phyloP scores from a whole-genome alignment of 2,329 filamentous ascomycete species.

The Rutstroemia sp. region DNA sequence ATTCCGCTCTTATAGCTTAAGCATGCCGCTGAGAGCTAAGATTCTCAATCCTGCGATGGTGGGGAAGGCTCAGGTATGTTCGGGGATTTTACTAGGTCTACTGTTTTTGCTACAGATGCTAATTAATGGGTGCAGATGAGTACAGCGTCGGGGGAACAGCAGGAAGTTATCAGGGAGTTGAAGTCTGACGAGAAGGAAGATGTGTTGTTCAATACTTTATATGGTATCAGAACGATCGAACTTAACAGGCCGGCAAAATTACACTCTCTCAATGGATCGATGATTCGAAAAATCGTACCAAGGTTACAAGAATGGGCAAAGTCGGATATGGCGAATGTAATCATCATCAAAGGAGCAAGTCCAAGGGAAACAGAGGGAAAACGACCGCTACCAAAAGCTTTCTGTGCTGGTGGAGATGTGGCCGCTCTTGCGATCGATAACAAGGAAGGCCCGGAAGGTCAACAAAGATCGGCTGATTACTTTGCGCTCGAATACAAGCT shows the following conservation, averaged over 20 bases:
- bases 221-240: constrained; percentile 85
- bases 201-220: constrained; percentile 84
- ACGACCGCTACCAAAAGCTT: constrained; percentile 45
- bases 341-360: constrained; percentile 87
- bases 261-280: constrained; percentile 88
- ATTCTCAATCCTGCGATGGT: constrained; percentile 53
- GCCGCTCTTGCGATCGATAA: constrained; percentile 70
- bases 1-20: constrained; percentile 36
- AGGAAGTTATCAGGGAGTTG: background rate
- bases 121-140: constrained; percentile 32
- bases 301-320: constrained; percentile 89
- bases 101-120: constrained; percentile 8
- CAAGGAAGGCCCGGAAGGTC: constrained; percentile 57
- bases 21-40: constrained; percentile 78
- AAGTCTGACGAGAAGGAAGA: constrained; percentile 64
- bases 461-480: constrained; percentile 71
- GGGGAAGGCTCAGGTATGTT: constrained; percentile 44
- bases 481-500: constrained; percentile 95
- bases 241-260: constrained; percentile 89
- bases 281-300: constrained; percentile 91
- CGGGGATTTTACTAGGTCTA: constrained; percentile 10
- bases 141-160: background rate
- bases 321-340: constrained; percentile 85
- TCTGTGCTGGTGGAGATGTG: constrained; percentile 94
- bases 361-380: constrained; percentile 27